Evolutionary conservation across 805 yeast genomes (phyloP), one percentile per base, ranked within the genome.

Genomic region (Metschnikowia continentalis): DNA sequence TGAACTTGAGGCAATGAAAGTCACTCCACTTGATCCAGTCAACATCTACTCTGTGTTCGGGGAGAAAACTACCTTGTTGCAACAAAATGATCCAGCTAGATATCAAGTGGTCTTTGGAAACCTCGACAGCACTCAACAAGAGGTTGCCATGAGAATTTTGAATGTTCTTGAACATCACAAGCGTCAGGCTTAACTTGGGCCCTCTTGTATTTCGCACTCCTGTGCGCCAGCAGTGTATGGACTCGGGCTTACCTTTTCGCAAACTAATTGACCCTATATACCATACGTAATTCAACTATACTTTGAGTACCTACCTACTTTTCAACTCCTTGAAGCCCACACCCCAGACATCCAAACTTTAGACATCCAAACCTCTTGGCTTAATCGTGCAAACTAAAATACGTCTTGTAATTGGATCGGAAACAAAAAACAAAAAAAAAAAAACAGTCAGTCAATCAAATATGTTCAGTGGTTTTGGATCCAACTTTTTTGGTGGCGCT

Each of bases 1-100:
- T 7, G 76, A 88, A 42, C 83, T 84, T 42, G 97, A 91, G 62
- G 96, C 96, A 8, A 74, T 87, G 63, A 80, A 87, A 23, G 86
- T 84, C 56, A 86, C 92, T 1, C 84, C 95, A 3, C 76, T 94
- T 44, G 97, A 92, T 62, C 72, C 75, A 39, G 69, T 90, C 46
- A 87, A 92, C 62, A 84, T 87, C 3, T 90, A 83, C 67, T 74
- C 75, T 14, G 79, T 81, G 2, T 83, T 90, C 67, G 81, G 83
- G 50, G 77, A 79, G 17, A 76, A 80, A 17, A 67, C 88, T 15
- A 52, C 72, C 3, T 61, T 64, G 1, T 62, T 87, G 19, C 84
- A 82, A 58, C 74, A 70, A 32, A 62, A 67, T 7, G 82, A 83
- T 54, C 65, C 70, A 0, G 60, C 61, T 14, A 75, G 75, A 53